Evolutionary conservation across 768 basidiomycete species (phyloP), one percentile per base, ranked within the genome.

Genomic region (Suillus spraguei): DNA sequence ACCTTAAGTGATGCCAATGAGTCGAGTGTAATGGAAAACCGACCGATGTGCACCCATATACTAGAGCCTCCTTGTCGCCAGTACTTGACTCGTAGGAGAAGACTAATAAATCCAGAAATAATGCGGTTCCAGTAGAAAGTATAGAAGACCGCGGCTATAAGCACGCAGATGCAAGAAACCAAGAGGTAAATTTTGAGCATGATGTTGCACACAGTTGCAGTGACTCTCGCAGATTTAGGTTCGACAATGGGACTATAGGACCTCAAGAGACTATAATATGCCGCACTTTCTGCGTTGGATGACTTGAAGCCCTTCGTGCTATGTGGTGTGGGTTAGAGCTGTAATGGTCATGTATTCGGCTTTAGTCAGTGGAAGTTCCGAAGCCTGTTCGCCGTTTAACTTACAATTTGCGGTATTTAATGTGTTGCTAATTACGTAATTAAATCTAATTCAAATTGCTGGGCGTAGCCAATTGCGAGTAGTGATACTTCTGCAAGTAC

Each of bases 41-140:
- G 69, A 88, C 94, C 93, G 61, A 95, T 87, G 72, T 91, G 87
- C 59, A 97, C 80, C 90, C 94, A 97, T 66, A 88, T 82, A 71
- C 91, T 91, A n/a, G 86, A 85, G 42, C 81, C 85, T 59, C 85
- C 85, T 63, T 86, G 82, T 65, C 89, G 89, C 96, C 97, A 97
- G 65, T 88, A 87, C 63, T 84, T 76, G 8, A 92, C 70, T 35
- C 94, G 90, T 56, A 97, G 76, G 14, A 85, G 67, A 60, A 87
- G 80, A 16, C 88, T 85, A 64, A 95, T 77, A 61, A 91, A 64
- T 61, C 83, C 84, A 0, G 87, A 94, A 63, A 97, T 74, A 59
- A 97, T 79, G 46, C 95, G 86, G 77, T 95, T 96, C 87, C 91
- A 94, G 79, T 91, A 97, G 83, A 97, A 96, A 66, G 93, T 83